Evolutionary conservation across 2,329 filamentous ascomycete genomes (phyloP).

Genomic region (Fusarium palustre): DNA sequence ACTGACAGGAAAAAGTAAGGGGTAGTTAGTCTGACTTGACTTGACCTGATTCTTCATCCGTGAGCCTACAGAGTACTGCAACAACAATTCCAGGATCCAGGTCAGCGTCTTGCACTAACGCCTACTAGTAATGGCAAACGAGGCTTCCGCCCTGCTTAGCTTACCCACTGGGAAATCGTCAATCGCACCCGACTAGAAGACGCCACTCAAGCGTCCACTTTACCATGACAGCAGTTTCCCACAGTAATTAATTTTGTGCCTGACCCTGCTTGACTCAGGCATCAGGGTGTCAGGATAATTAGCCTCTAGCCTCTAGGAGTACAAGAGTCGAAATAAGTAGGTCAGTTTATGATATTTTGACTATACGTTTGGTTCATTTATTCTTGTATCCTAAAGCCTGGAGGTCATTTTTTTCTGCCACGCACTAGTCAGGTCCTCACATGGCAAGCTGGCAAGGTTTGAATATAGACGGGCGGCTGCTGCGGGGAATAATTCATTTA

Average conservation of each 20-base stretch:
- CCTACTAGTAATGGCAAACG: conserved; percentile 36
- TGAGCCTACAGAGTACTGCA: background rate
- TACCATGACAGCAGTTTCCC: conserved; percentile 10
- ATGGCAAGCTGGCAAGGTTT: background rate
- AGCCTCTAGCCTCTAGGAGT: too few species aligned
- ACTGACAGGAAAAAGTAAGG: conserved; percentile 28
- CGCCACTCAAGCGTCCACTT: conserved; percentile 37
- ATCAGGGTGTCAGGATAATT: too few species aligned
- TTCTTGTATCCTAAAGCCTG: too few species aligned
- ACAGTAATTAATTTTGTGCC: conserved; percentile 14
- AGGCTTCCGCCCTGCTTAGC: conserved; percentile 30
- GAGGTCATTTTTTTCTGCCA: too few species aligned
- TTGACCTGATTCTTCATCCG: background rate
- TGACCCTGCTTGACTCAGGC: conserved; percentile 23
- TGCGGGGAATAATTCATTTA: conserved; percentile 27
- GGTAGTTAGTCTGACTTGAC: conserved; percentile 6
- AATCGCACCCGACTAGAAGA: conserved; percentile 28
- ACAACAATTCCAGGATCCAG: conserved; percentile 5
- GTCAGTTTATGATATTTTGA: too few species aligned
- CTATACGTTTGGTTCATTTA: too few species aligned
- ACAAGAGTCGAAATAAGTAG: too few species aligned
- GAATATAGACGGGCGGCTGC: conserved; percentile 25
- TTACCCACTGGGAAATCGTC: conserved; percentile 29
- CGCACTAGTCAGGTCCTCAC: too few species aligned
- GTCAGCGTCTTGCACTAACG: conserved; percentile 26